phyloP scores from a whole-genome alignment of 371 early-diverging fungal species.

The Mortierella sp. region DNA sequence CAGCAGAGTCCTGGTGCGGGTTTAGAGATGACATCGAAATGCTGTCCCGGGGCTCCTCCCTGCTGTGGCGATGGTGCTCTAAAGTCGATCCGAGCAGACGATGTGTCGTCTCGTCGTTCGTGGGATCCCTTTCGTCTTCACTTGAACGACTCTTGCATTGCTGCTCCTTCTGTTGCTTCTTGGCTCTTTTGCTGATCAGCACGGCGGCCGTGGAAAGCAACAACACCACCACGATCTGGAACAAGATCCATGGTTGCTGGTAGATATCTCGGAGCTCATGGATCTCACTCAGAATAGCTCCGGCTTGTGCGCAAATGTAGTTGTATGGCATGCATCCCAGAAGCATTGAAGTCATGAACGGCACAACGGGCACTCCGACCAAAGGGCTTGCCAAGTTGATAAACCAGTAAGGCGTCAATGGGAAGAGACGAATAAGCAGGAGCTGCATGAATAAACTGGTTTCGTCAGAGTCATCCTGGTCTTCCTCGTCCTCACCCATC shows the following conservation, averaged over 20 bases:
- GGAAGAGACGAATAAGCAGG: constrained; percentile 54
- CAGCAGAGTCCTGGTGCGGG: neutral
- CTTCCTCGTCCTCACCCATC: constrained; percentile 10
- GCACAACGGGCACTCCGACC: constrained; percentile 50
- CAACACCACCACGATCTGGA: constrained; percentile 50
- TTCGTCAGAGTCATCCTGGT: constrained; percentile 37
- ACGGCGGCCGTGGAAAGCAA: constrained; percentile 29
- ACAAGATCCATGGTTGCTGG: constrained; percentile 51
- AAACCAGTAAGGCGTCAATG: constrained; percentile 56
- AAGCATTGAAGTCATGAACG: constrained; percentile 56
- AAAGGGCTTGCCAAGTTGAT: constrained; percentile 56
- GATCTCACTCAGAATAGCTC: constrained; percentile 54
- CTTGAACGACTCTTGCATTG: constrained; percentile 30
- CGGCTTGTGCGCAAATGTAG: constrained; percentile 54
- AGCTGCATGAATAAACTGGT: constrained; percentile 53
- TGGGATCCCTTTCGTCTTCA: constrained; percentile 15
- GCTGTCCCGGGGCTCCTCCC: constrained; percentile 9
- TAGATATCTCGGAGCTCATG: constrained; percentile 52
- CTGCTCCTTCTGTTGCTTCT: constrained; percentile 39
- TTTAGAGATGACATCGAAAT: constrained; percentile 24
- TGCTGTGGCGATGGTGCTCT: neutral
- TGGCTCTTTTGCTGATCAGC: constrained; percentile 35
- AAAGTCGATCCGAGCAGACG: constrained; percentile 16
- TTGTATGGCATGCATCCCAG: constrained; percentile 56
- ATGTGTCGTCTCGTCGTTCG: constrained; percentile 29